Evolutionary conservation across 2,329 filamentous ascomycete genomes (phyloP).

Genomic region (Calonectria ilicicola): DNA sequence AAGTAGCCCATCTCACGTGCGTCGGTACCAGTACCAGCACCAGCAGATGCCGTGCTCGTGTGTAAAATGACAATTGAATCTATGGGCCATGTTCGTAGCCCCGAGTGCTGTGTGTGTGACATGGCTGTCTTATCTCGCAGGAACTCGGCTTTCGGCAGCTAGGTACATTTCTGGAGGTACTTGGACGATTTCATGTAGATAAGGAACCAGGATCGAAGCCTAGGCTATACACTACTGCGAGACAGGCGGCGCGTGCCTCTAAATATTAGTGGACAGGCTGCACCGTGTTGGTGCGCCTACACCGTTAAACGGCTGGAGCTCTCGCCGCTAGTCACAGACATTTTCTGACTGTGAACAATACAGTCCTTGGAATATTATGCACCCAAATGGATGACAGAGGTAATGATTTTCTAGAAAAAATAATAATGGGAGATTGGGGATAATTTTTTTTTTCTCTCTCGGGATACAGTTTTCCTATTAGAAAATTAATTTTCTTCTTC

Average conservation of each 20-base stretch:
- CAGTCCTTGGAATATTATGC: too few species aligned
- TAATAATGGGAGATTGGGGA: too few species aligned
- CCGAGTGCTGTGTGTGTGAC: background rate
- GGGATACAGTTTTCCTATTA: too few species aligned
- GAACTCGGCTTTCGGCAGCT: background rate
- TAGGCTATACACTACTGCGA: background rate
- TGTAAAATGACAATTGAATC: background rate
- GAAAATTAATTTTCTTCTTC: too few species aligned
- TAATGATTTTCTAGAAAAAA: too few species aligned
- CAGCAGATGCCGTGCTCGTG: background rate
- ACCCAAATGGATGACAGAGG: too few species aligned
- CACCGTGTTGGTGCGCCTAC: background rate
- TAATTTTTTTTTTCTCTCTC: too few species aligned
- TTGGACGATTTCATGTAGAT: background rate
- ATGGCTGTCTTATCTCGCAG: background rate
- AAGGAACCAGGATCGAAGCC: background rate
- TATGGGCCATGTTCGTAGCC: background rate
- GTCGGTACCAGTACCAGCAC: background rate
- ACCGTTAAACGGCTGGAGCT: background rate
- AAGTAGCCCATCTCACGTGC: background rate
- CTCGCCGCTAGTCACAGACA: background rate
- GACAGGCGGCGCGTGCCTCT: background rate
- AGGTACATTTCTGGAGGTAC: background rate
- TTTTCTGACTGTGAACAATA: background rate
- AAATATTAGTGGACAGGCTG: background rate